Conservation (phyloP, 164 flowering plant genomes). For the Cinnamomum chago region DNA sequence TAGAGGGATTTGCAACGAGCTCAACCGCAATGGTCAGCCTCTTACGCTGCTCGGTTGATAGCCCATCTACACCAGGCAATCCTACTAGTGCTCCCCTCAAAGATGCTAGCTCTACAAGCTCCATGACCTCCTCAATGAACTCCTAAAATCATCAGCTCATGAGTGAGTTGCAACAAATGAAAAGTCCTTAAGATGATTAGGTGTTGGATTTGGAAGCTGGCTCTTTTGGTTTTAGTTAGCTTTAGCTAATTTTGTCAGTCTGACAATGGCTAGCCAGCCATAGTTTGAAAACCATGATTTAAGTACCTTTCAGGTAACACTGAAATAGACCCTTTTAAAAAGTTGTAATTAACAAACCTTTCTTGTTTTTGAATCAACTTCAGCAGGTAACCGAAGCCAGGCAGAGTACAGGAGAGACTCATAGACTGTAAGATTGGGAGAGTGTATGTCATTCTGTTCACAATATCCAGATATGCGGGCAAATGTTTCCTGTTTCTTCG, state of each 20-base stretch:
- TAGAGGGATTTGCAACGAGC: slow-evolving; percentile 48
- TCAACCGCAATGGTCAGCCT: slow-evolving; percentile 53
- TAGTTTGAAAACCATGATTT: too few relatives aligned
- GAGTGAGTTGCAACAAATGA: neutral
- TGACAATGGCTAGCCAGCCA: too few relatives aligned
- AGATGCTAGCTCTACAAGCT: slow-evolving; percentile 38
- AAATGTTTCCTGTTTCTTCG: slow-evolving; percentile 46
- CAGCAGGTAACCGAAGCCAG: slow-evolving; percentile 43
- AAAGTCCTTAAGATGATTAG: too few relatives aligned
- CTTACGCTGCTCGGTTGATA: slow-evolving; percentile 50
- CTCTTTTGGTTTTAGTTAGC: too few relatives aligned
- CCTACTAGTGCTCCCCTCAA: slow-evolving; percentile 36
- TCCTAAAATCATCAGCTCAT: slow-evolving; percentile 18
- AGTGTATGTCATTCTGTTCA: slow-evolving; percentile 50
- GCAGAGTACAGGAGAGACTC: slow-evolving; percentile 48
- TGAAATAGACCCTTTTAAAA: neutral
- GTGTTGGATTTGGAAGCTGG: too few relatives aligned
- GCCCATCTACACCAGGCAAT: slow-evolving; percentile 39
- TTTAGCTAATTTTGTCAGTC: too few relatives aligned
- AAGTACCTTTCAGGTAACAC: neutral
- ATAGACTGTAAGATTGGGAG: slow-evolving; percentile 44
- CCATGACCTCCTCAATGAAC: slow-evolving; percentile 52
- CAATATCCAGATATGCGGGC: slow-evolving; percentile 49
- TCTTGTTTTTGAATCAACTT: slow-evolving; percentile 28
- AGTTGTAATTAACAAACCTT: slow-evolving; percentile 21